Evolutionary conservation across 495 filamentous ascomycete genomes (phyloP).

Genomic region (Daldinia childiae): DNA sequence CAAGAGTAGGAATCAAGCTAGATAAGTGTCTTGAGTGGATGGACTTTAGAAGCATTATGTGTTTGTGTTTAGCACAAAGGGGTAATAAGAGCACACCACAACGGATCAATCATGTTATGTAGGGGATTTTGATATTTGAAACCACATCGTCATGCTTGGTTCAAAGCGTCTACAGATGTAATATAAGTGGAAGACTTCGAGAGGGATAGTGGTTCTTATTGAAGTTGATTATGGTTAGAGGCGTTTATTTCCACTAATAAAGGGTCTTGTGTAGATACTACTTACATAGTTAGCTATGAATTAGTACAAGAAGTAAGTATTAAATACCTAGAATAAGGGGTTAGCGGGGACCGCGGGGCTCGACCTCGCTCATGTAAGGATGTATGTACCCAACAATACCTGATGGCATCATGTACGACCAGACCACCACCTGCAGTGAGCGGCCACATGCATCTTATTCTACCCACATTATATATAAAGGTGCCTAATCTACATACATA

Average conservation of each 20-base stretch:
- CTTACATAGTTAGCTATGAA: not conserved
- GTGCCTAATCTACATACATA: not conserved
- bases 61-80: conserved; percentile 16
- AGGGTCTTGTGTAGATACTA: conserved; percentile 11
- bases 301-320: not conserved
- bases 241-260: conserved; percentile 30
- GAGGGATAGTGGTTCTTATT: conserved; percentile 15
- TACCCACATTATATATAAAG: not conserved
- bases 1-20: conserved; percentile 6
- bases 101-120: conserved; percentile 23
- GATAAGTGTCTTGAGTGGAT: conserved; percentile 8
- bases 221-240: conserved; percentile 16
- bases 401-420: not conserved
- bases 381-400: not conserved
- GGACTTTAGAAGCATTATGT: conserved; percentile 5
- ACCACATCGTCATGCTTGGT: conserved; percentile 37
- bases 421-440: not conserved
- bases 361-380: conserved; percentile 5
- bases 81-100: not conserved
- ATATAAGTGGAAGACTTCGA: conserved; percentile 35
- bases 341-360: conserved; percentile 29
- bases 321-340: conserved; percentile 18
- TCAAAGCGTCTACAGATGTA: conserved; percentile 41
- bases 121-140: conserved; percentile 34
- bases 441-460: not conserved